These are phyloP conservation scores for Aureobasidium sp. DNA, from an alignment of 2,329 filamentous ascomycete genomes.

Conservation along the genomic window DNA sequence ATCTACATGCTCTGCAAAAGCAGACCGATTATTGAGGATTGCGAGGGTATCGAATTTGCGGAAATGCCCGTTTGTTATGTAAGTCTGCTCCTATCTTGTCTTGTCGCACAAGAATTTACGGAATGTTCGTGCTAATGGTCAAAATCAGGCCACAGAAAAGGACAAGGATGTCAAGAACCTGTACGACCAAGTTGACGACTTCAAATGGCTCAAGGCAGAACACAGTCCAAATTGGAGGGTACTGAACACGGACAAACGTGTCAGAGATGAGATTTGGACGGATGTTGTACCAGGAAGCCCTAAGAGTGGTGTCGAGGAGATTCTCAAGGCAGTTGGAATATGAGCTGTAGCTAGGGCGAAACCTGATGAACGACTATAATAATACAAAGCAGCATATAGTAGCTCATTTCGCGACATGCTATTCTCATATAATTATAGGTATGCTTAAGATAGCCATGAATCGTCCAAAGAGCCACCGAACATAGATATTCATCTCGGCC, in stretches of 20 bases:
- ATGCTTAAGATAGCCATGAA: neutral
- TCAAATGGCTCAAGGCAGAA: constrained; percentile 88
- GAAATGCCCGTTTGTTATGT: constrained; percentile 64
- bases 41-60: constrained; percentile 67
- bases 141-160: constrained; percentile 16
- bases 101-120: neutral
- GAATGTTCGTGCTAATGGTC: neutral
- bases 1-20: constrained; percentile 77
- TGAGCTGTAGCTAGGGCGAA: neutral
- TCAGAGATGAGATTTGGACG: constrained; percentile 17
- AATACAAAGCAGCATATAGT: neutral
- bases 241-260: constrained; percentile 45
- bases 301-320: constrained; percentile 55
- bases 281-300: constrained; percentile 51
- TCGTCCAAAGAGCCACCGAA: neutral
- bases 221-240: constrained; percentile 83
- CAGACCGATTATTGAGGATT: constrained; percentile 91
- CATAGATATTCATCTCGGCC: neutral
- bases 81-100: constrained; percentile 29
- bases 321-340: constrained; percentile 40
- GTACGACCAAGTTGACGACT: constrained; percentile 91
- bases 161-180: constrained; percentile 45
- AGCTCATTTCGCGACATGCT: neutral
- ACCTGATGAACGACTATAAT: neutral
- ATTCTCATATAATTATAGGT: no score